Percentiles rank a stretch among this genome's conserved stretches.
Conservation (phyloP, 1,284 basidiomycete species). For the Golubevia pallescens region DNA sequence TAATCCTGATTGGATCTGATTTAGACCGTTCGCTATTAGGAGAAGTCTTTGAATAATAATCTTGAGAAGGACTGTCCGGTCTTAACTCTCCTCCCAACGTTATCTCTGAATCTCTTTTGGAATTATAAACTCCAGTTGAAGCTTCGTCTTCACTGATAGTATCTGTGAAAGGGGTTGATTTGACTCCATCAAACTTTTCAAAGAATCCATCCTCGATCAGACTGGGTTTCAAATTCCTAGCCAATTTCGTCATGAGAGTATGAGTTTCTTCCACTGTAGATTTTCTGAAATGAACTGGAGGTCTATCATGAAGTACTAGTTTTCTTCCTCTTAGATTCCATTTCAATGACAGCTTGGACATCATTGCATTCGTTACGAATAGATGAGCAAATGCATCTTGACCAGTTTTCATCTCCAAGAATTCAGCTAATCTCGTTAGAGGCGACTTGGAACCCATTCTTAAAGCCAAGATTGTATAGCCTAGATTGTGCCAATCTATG, state of each 20-base stretch:
- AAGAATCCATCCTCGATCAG: conserved; percentile 19
- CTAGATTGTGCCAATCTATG: conserved; percentile 99
- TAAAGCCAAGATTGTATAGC: conserved; percentile 88
- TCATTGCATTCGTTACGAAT: conserved; percentile 91
- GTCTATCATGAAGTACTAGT: conserved; percentile 68
- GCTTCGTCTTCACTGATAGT: not conserved
- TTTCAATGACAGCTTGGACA: conserved; percentile 72
- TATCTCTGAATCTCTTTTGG: too few species aligned
- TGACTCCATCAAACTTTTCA: conserved; percentile 10
- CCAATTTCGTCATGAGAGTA: conserved; percentile 19
- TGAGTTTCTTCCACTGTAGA: conserved; percentile 23
- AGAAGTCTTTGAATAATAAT: too few species aligned
- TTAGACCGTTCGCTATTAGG: too few species aligned
- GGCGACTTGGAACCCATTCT: conserved; percentile 74
- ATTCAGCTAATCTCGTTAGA: conserved; percentile 72
- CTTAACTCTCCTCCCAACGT: too few species aligned
- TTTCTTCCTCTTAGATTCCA: conserved; percentile 71
- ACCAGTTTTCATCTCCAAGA: conserved; percentile 43
- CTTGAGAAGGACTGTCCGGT: too few species aligned
- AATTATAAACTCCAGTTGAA: too few species aligned
- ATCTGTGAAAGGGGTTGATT: conserved; percentile 34
- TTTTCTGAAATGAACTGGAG: conserved; percentile 18
- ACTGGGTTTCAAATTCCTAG: conserved; percentile 7
- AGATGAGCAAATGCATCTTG: conserved; percentile 80
- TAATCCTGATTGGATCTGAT: too few species aligned